Evolutionary conservation across 495 filamentous ascomycete species (phyloP).

Genomic region (Neurospora sp.): DNA sequence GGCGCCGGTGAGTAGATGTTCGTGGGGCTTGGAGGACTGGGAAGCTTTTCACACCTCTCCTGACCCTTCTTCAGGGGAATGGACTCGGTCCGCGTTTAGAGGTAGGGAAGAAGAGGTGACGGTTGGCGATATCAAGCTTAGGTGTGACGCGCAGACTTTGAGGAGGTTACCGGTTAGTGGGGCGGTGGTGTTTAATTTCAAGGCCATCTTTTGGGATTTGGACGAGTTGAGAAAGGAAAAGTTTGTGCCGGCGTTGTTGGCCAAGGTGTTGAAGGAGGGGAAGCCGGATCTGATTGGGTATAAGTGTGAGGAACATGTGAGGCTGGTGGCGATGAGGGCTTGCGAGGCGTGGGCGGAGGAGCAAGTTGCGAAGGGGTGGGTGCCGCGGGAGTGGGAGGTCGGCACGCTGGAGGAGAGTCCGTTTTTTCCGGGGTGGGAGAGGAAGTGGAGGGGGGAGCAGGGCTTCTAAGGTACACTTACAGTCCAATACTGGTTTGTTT

Average conservation of each 20-base stretch:
- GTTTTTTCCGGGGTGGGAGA: conserved; percentile 73
- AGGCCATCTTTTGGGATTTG: conserved; percentile 74
- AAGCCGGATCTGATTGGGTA: conserved; percentile 72
- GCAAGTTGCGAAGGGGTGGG: conserved; percentile 54
- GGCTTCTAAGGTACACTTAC: conserved; percentile 39
- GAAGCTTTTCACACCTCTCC: conserved; percentile 51
- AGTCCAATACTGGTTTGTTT: too few relatives aligned
- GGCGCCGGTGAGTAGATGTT: conserved; percentile 72
- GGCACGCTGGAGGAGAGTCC: conserved; percentile 73
- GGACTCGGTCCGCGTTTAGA: conserved; percentile 15
- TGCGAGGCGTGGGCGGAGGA: conserved; percentile 59
- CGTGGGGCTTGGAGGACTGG: conserved; percentile 79
- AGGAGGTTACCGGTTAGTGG: conserved; percentile 69
- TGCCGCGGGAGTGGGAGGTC: conserved; percentile 57
- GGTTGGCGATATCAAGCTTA: conserved; percentile 54
- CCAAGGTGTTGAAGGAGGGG: conserved; percentile 60
- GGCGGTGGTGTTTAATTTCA: conserved; percentile 82
- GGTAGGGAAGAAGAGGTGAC: conserved; percentile 30
- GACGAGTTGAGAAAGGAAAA: conserved; percentile 64
- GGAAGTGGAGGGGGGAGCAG: conserved; percentile 72
- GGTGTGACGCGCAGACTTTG: conserved; percentile 92
- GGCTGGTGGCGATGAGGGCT: conserved; percentile 62
- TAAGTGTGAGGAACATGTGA: conserved; percentile 76
- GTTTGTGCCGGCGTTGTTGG: conserved; percentile 57
- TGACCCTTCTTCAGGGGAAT: conserved; percentile 2